Percentiles rank a stretch among this genome's conserved stretches.
Conservation (phyloP, 768 basidiomycete species). For the Lyophyllum atratum region DNA sequence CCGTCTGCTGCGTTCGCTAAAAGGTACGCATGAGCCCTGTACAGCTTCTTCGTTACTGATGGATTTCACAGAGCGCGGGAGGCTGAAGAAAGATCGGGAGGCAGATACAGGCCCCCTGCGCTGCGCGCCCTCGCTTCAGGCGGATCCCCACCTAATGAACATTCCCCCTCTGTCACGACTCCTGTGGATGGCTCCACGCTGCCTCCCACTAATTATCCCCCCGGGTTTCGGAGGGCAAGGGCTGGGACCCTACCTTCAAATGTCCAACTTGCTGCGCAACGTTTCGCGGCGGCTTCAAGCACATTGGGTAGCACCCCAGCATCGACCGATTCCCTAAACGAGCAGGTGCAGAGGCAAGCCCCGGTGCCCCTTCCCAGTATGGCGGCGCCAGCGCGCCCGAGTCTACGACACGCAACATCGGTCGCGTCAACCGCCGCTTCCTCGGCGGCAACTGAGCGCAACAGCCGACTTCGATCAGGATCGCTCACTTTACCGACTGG, state of each 20-base stretch:
- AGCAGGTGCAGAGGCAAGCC: conserved; percentile 53
- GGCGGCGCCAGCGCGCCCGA: conserved; percentile 55
- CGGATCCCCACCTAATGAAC: conserved; percentile 74
- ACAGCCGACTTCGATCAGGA: conserved; percentile 88
- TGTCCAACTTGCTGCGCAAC: conserved; percentile 84
- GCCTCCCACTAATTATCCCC: conserved; percentile 76
- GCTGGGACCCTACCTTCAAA: conserved; percentile 98
- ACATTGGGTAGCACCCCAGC: conserved; percentile 50
- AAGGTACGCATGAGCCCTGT: conserved; percentile 50
- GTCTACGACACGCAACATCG: conserved; percentile 78
- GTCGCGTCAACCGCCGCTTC: conserved; percentile 58
- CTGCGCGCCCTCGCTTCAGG: conserved; percentile 70
- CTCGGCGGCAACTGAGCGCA: conserved; percentile 57
- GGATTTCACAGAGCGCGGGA: conserved; percentile 70
- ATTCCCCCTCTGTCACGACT: conserved; percentile 56
- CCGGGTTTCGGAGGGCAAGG: conserved; percentile 92
- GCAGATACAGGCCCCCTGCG: conserved; percentile 80
- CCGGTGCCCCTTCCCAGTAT: conserved; percentile 45
- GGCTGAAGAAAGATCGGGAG: conserved; percentile 68
- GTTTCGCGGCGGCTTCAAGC: conserved; percentile 70
- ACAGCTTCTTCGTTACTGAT: conserved; percentile 17
- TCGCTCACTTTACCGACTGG: conserved; percentile 86
- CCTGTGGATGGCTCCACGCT: conserved; percentile 57
- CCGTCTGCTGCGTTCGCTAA: conserved; percentile 90
- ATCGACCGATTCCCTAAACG: conserved; percentile 43